These are phyloP conservation scores for Dittrichia graveolens DNA, from an alignment of 129 eudicot genomes.

Conservation along the genomic window DNA sequence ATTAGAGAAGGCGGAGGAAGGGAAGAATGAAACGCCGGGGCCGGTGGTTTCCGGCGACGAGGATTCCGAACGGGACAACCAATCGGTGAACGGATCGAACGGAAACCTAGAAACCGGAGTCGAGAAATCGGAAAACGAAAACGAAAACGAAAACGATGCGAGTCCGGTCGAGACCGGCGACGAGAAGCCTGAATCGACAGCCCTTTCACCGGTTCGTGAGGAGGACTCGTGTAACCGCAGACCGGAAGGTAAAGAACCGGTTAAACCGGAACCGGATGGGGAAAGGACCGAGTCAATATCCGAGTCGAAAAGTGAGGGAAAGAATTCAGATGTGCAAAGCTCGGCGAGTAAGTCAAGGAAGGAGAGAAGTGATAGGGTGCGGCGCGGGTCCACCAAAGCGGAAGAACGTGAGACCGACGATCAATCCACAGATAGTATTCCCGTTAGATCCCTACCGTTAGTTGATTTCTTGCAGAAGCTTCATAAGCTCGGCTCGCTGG, in stretches of 20 bases:
- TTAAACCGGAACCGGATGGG: constrained; percentile 37
- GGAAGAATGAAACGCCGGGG: constrained; percentile 38
- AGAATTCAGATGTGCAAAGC: constrained; percentile 86
- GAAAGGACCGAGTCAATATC: constrained; percentile 53
- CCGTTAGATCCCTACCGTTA: constrained; percentile 72
- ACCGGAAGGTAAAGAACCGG: constrained; percentile 43
- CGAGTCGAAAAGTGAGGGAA: constrained; percentile 54
- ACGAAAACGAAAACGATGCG: constrained; percentile 17
- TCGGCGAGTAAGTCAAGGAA: constrained; percentile 67
- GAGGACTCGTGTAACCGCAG: constrained; percentile 67
- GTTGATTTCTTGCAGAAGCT: constrained; percentile 55
- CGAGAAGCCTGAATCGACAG: constrained; percentile 35
- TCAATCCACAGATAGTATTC: constrained; percentile 41
- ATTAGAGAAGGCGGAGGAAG: constrained; percentile 33
- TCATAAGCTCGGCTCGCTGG: constrained; percentile 55
- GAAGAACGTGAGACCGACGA: constrained; percentile 47
- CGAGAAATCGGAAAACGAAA: constrained; percentile 29
- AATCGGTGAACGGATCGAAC: constrained; percentile 75
- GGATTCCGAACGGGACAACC: constrained; percentile 48
- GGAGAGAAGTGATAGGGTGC: constrained; percentile 38
- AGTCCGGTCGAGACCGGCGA: constrained; percentile 38
- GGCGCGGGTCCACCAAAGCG: constrained; percentile 33
- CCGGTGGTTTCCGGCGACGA: constrained; percentile 40
- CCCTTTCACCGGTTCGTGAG: constrained; percentile 42
- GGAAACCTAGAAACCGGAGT: constrained; percentile 41